Conservation (phyloP, 495 filamentous ascomycete genomes). For the Penicillium flavigenum region DNA sequence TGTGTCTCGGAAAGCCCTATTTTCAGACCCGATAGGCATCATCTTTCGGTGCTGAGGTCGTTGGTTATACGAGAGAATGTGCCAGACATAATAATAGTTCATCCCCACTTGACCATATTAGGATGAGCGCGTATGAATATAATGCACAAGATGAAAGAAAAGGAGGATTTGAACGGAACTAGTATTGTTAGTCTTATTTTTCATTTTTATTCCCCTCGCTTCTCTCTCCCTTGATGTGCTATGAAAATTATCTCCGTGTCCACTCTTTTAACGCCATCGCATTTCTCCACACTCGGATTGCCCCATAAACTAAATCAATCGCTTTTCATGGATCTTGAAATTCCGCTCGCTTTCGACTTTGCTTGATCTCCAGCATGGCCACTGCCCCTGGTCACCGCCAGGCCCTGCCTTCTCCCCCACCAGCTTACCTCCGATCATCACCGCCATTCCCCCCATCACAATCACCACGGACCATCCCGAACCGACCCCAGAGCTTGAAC, state of each 20-base stretch:
- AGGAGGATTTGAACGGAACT: neutral
- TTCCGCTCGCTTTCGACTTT: neutral
- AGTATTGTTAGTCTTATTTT: neutral
- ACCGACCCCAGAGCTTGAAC: constrained; percentile 23
- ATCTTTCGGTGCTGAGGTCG: neutral
- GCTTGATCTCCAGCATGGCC: constrained; percentile 29
- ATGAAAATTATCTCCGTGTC: constrained; percentile 4
- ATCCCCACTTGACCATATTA: neutral
- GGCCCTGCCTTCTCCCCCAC: constrained; percentile 40
- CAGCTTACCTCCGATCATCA: constrained; percentile 44
- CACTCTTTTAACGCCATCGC: constrained; percentile 9
- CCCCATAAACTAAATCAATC: neutral
- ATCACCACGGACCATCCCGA: constrained; percentile 27
- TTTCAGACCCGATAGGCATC: constrained; percentile 2
- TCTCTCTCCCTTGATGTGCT: neutral
- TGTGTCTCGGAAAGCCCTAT: constrained; percentile 8
- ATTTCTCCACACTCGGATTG: neutral
- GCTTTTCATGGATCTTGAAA: neutral
- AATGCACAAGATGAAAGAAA: neutral
- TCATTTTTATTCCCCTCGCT: constrained; percentile 16
- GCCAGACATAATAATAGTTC: neutral
- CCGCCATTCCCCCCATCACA: constrained; percentile 32
- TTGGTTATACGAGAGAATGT: constrained; percentile 6
- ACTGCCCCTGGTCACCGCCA: constrained; percentile 32
- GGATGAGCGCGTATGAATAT: neutral